A percentile compares a stretch with the other conserved stretches of the same genome.
These are phyloP conservation scores for Neurospora sp. DNA, from an alignment of 495 filamentous ascomycete genomes.

Conservation along the genomic window DNA sequence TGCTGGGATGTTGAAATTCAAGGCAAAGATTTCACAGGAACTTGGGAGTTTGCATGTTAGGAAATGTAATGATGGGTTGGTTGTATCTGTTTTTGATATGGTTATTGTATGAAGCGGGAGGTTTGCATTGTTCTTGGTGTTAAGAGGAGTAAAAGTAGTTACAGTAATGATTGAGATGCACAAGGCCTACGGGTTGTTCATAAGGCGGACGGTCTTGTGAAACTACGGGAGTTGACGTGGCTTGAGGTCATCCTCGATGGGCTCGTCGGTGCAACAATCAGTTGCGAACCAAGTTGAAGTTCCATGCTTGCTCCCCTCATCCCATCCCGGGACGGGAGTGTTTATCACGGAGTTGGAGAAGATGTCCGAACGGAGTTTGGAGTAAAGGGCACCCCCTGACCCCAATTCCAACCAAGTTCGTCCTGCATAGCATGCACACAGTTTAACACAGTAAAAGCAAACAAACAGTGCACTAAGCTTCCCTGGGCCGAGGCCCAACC, in stretches of 20 bases:
- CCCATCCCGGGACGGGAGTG: neutral
- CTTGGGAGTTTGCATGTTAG: neutral
- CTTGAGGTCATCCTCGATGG: neutral
- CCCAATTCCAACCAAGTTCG: neutral
- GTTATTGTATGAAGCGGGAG: neutral
- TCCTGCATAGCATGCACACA: neutral
- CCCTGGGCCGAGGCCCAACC: neutral
- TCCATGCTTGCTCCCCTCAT: neutral
- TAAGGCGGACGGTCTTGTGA: neutral
- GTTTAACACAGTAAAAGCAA: neutral
- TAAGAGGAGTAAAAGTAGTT: neutral
- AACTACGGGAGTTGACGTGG: neutral
- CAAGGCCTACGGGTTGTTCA: neutral
- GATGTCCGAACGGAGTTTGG: neutral
- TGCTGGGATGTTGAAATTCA: neutral
- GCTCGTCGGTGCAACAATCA: neutral
- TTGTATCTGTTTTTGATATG: neutral
- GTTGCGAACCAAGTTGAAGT: neutral
- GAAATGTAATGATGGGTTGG: neutral
- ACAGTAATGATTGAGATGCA: neutral
- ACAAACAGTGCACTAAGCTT: neutral
- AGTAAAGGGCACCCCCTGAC: neutral
- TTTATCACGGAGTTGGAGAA: neutral
- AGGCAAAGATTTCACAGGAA: neutral
- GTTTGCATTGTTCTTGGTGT: neutral